phyloP scores from a whole-genome alignment of 768 basidiomycete species.

The Lentinula aciculospora region DNA sequence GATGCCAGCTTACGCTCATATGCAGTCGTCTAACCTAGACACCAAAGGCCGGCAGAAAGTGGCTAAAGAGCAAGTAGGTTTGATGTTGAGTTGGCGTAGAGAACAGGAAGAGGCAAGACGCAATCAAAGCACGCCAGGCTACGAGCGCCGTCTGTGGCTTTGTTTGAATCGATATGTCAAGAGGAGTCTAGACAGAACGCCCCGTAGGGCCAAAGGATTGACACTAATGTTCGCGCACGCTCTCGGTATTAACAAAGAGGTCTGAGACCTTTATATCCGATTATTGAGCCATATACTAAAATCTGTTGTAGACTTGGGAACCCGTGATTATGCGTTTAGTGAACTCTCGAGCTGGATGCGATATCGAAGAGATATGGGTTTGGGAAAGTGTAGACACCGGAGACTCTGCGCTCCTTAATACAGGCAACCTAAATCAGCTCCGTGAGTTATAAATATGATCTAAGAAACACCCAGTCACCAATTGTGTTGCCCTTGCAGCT shows the following conservation, averaged over 20 bases:
- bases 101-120: slow-evolving; percentile 12
- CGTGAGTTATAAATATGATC: slow-evolving; percentile 37
- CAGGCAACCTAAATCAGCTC: slow-evolving; percentile 43
- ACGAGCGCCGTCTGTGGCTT: slow-evolving; percentile 51
- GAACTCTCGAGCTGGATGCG: slow-evolving; percentile 21
- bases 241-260: slow-evolving; percentile 88
- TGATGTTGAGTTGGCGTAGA: slow-evolving; percentile 24
- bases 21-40: slow-evolving; percentile 25
- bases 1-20: slow-evolving; percentile 8
- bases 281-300: slow-evolving; percentile 3
- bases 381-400: slow-evolving; percentile 86
- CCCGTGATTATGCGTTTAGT: slow-evolving; percentile 56
- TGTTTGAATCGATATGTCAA: slow-evolving; percentile 65
- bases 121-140: neutral
- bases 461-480: neutral
- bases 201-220: neutral
- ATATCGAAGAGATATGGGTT: slow-evolving; percentile 69
- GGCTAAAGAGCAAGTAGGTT: slow-evolving; percentile 17
- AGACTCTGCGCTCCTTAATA: slow-evolving; percentile 72
- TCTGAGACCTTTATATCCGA: slow-evolving; percentile 20
- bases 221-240: slow-evolving; percentile 80
- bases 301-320: slow-evolving; percentile 67
- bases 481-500: neutral
- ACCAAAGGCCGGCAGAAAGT: slow-evolving; percentile 19
- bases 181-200: slow-evolving; percentile 4